Percentiles rank a stretch among this genome's conserved stretches.
Conservation (phyloP, 163 green algal species). For the Coccomyxa subellipsoidea region DNA sequence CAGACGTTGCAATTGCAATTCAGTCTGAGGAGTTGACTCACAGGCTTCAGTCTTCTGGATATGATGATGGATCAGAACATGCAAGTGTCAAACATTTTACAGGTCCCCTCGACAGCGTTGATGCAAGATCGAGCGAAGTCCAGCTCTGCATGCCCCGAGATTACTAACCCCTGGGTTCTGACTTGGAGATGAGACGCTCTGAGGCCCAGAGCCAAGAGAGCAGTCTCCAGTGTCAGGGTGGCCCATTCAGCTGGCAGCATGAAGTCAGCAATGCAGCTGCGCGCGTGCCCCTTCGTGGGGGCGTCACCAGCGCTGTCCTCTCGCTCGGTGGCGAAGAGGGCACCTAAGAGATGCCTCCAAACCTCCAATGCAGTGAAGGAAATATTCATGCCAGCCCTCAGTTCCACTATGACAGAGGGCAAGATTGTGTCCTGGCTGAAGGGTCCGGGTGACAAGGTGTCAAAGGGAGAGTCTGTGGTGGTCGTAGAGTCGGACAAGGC, state of each 20-base stretch:
- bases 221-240: neutral
- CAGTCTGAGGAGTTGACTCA: no score
- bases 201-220: neutral
- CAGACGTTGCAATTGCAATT: no score
- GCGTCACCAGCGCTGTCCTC: neutral
- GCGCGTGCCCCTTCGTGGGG: neutral
- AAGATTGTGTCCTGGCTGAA: constrained; percentile 99
- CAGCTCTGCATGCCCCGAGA: no score
- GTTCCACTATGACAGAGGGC: constrained; percentile 92
- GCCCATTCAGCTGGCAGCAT: neutral
- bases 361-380: constrained; percentile 77
- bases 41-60: no score
- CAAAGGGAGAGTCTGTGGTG: constrained; percentile 85
- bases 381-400: constrained; percentile 94
- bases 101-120: no score
- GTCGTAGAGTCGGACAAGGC: constrained; percentile 99
- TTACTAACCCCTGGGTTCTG: neutral
- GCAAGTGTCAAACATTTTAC: no score
- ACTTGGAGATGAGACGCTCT: neutral
- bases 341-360: neutral
- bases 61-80: no score
- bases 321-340: neutral
- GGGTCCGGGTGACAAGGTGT: constrained; percentile 83
- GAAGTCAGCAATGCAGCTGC: neutral
- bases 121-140: no score